Evolutionary conservation across 1,284 basidiomycete species (phyloP), one percentile per base, ranked within the genome.

Genomic region (Ceratobasidium sp.): DNA sequence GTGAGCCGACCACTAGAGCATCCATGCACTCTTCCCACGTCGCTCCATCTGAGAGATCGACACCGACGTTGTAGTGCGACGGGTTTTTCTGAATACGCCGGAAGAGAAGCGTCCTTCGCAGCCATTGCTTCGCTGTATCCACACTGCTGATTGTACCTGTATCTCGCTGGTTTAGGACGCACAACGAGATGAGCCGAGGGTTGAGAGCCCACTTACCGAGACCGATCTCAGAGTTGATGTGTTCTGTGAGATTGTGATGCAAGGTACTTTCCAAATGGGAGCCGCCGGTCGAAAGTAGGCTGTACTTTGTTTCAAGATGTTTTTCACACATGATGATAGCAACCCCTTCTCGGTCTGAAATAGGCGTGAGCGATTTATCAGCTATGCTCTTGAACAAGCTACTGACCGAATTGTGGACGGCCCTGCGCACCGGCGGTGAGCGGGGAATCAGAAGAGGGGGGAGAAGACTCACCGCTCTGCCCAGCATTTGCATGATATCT

Each of bases 211-310:
- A 5, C 0, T 95, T 96, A 2, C 90, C 89, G 8, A 98, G 87
- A 0, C 92, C 92, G 70, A 98, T 92, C 84, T 98, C 97, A 1
- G 95, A 96, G 82, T 98, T 98, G 80, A 98, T 85, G 82, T 98
- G 95, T 82, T 98, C 96, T 1, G 91, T 86, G 11, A 98, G 88
- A 81, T 94, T 93, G 69, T 86, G 85, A 82, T 98, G 96, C 40
- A 97, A 87, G 78, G 89, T 92, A 82, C 94, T 96, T 83, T 97
- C 96, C 51, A 97, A 86, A 32, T 91, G 84, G 0, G 92, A 95
- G 76, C 87, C 88, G 19, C 89, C 91, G 79, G 91, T 89, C 0
- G 87, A 86, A 49, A 95, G 86, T 15, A 87, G 84, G 66, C 87
- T 86, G 82, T 95, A 96, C 81, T 95, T 94, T 11, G 83, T 81